Conservation (phyloP, 208 protist genomes). For the Trypanosoma grayi region DNA sequence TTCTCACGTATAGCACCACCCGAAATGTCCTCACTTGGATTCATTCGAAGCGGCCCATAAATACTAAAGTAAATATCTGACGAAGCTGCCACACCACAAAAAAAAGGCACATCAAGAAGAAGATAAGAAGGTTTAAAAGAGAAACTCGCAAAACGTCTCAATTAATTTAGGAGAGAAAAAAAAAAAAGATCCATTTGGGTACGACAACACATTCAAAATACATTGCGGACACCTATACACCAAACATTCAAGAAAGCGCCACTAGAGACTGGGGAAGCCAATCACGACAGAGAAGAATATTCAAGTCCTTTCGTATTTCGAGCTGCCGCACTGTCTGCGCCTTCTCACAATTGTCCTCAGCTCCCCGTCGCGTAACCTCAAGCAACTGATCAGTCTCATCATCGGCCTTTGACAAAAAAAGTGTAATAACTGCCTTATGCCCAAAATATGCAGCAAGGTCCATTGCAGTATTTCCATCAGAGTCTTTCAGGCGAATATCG, state of each 20-base stretch:
- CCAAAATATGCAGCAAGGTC: slow-evolving; percentile 76
- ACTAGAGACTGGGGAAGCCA: slow-evolving; percentile 53
- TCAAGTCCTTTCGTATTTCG: slow-evolving; percentile 48
- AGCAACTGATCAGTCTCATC: slow-evolving; percentile 35
- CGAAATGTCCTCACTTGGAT: background rate
- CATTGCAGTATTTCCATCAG: slow-evolving; percentile 47
- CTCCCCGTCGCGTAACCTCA: slow-evolving; percentile 40
- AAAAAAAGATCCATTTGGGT: background rate
- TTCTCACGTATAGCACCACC: background rate
- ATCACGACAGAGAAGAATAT: slow-evolving; percentile 41
- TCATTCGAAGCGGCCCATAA: background rate
- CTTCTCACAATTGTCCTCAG: slow-evolving; percentile 68
- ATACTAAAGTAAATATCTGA: background rate
- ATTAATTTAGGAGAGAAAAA: background rate
- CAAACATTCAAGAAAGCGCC: slow-evolving; percentile 13
- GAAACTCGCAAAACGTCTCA: background rate
- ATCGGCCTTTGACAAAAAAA: slow-evolving; percentile 37
- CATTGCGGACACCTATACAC: too few species aligned
- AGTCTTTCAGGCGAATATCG: slow-evolving; percentile 40
- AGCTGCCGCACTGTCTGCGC: slow-evolving; percentile 62
- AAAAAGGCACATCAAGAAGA: background rate
- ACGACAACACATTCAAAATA: background rate
- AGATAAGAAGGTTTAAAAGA: background rate
- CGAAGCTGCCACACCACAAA: background rate
- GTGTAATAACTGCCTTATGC: slow-evolving; percentile 43